These are phyloP conservation scores for Fraxinus baroniana DNA, from an alignment of 305 asterid genomes.

Conservation along the genomic window DNA sequence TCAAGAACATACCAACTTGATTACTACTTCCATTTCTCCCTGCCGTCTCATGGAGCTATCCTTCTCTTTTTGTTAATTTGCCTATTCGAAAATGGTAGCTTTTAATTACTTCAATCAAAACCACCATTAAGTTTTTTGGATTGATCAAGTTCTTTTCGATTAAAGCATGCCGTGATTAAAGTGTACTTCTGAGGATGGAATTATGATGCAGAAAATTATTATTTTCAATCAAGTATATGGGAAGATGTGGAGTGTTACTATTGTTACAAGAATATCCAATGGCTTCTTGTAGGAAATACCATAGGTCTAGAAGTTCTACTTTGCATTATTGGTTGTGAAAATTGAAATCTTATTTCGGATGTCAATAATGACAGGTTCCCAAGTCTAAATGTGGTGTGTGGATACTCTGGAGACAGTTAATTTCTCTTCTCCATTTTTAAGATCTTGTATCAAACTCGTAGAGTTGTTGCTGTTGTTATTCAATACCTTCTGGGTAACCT, in stretches of 20 bases:
- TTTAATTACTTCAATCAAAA: not conserved
- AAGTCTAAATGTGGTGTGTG: not conserved
- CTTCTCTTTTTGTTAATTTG: constrained; percentile 1
- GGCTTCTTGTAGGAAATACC: not conserved
- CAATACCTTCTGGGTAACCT: not conserved
- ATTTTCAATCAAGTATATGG: not conserved
- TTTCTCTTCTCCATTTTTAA: not conserved
- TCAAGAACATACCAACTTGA: constrained; percentile 2
- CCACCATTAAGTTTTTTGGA: not conserved
- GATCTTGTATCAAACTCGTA: not conserved
- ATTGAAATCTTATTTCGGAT: not conserved
- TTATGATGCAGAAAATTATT: not conserved
- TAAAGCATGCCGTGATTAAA: not conserved
- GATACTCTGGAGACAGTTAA: not conserved
- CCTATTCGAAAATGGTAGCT: not conserved
- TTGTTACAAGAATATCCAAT: not conserved
- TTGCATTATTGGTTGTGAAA: not conserved
- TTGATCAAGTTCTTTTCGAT: not conserved
- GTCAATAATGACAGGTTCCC: not conserved
- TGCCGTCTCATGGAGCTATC: not conserved
- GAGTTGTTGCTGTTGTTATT: not conserved
- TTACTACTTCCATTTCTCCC: not conserved
- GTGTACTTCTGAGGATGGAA: not conserved
- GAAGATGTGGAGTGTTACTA: not conserved
- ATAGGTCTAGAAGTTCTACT: not conserved